Base-by-base conservation (phyloP, 495 filamentous ascomycete genomes). In the Xylaria acuta region DNA sequence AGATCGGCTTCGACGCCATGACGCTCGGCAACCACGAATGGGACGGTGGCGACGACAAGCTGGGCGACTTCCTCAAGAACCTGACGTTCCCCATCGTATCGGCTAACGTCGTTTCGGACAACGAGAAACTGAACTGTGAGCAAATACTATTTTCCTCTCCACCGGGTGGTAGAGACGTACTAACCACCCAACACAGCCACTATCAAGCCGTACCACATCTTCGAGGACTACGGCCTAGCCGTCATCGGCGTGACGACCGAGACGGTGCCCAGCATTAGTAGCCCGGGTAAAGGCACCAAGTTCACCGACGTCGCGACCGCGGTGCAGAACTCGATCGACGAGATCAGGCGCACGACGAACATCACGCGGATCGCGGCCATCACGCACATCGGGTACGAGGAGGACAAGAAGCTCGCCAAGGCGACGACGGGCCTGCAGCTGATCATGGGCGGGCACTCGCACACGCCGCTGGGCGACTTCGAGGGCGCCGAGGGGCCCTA, bases 21-120 rank as follows among this genome's bases (percentile, higher is more conserved):
- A 88, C 86, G n/a, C 71, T 90, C 14, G 88, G 88, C 41, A 89
- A 90, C 75, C 87, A 90, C 73, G 88, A 89, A 72, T 90, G 86
- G 64, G 88, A 90, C 69, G 75, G 79, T 18, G 86, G 86, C 36
- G 85, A 87, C 36, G 85, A 87, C 34, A 67, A 81, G 72, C 79
- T 87, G 6, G 86, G 83, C 36, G 75, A 86, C 36, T 87, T 89
- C 72, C 75, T 89, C 27, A 75, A 84, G 45, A 89, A 89, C 67
- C 75, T 90, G 30, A 89, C 84, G 7, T 89, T 90, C 72, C 88
- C 88, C n/a, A 83, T 88, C 69, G 76, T 89, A 53, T 85, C 84
- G 25, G 83, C 85, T 60, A 90, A 90, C 69, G 83, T 90, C 63
- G 54, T 81, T 6, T 87, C 87, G 1, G 77, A 83, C 30, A 82